Conservation (phyloP, 768 basidiomycete species). For the Lentinula raphanica region DNA sequence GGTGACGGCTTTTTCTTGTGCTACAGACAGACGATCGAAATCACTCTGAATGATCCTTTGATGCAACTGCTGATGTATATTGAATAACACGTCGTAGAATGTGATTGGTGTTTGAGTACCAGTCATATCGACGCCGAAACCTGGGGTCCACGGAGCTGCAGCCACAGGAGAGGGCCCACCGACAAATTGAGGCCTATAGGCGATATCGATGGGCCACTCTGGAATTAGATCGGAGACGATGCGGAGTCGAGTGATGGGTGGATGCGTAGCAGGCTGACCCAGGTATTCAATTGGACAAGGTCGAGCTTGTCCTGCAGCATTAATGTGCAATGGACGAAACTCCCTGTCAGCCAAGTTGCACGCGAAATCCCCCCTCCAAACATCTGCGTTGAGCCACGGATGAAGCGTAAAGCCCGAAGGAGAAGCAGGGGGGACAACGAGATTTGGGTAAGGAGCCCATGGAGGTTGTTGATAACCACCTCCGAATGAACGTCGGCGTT, state of each 20-base stretch:
- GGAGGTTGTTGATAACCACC: slow-evolving; percentile 7
- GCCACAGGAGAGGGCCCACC: not conserved
- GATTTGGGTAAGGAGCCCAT: slow-evolving; percentile 11
- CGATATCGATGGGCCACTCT: slow-evolving; percentile 57
- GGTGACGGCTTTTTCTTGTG: slow-evolving; percentile 26
- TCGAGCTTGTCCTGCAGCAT: slow-evolving; percentile 28
- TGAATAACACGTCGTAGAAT: slow-evolving; percentile 52
- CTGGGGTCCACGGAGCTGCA: slow-evolving; percentile 12
- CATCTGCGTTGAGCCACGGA: slow-evolving; percentile 51
- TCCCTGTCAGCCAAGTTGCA: slow-evolving; percentile 51
- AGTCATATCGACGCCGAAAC: slow-evolving; percentile 14
- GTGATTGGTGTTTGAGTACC: slow-evolving; percentile 39
- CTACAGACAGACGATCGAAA: slow-evolving; percentile 27
- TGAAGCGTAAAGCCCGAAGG: slow-evolving; percentile 30
- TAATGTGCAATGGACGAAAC: slow-evolving; percentile 40
- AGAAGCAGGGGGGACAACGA: slow-evolving; percentile 16
- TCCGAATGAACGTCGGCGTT: slow-evolving; percentile 25
- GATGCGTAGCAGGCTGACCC: slow-evolving; percentile 49
- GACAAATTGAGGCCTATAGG: slow-evolving; percentile 24
- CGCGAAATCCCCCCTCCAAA: slow-evolving; percentile 37
- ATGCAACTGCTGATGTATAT: slow-evolving; percentile 45
- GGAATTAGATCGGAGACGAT: slow-evolving; percentile 54
- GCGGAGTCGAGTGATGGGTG: slow-evolving; percentile 46
- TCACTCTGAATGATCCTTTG: slow-evolving; percentile 35
- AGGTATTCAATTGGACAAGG: slow-evolving; percentile 42